Percentiles rank a stretch among this genome's conserved stretches.
Evolutionary conservation across 2,329 filamentous ascomycete genomes (phyloP).

Genomic region (Gyromitra esculenta): DNA sequence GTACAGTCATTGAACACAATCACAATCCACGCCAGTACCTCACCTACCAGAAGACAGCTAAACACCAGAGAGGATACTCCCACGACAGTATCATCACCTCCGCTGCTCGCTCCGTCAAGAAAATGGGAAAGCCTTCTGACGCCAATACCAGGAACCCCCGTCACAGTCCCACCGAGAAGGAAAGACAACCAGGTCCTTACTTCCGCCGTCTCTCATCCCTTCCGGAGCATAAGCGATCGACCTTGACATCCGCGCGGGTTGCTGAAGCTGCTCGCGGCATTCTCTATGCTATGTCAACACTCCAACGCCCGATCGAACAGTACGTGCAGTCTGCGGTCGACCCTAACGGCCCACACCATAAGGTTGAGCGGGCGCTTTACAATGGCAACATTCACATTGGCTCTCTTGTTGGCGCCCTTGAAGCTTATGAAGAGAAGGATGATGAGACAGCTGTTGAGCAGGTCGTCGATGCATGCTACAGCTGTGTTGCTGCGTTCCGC

Average conservation of each 20-base stretch:
- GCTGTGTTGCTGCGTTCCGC: constrained; percentile 57
- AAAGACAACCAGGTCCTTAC: constrained; percentile 56
- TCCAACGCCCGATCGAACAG: constrained; percentile 57
- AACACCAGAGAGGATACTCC: constrained; percentile 48
- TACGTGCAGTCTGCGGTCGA: constrained; percentile 57
- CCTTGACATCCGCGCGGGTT: constrained; percentile 53
- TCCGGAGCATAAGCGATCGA: constrained; percentile 54
- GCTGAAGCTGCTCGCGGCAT: constrained; percentile 57
- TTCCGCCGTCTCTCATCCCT: constrained; percentile 56
- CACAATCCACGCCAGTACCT: constrained; percentile 7
- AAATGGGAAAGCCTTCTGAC: constrained; percentile 42
- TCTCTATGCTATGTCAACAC: constrained; percentile 57
- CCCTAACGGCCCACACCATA: constrained; percentile 55
- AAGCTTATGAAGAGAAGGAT: constrained; percentile 56
- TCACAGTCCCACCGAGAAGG: constrained; percentile 50
- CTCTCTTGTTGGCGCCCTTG: constrained; percentile 56
- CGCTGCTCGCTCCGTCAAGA: constrained; percentile 26
- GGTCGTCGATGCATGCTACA: constrained; percentile 55
- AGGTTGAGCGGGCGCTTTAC: constrained; percentile 57
- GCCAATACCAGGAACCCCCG: constrained; percentile 34
- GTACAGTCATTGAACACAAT: constrained; percentile 36
- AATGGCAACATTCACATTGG: constrained; percentile 57
- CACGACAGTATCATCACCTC: constrained; percentile 47
- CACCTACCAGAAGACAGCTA: constrained; percentile 32
- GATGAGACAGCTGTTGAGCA: constrained; percentile 54